Percentiles rank a stretch among this genome's conserved stretches.
phyloP scores from a whole-genome alignment of 768 basidiomycete species.

The Mycena galopus region DNA sequence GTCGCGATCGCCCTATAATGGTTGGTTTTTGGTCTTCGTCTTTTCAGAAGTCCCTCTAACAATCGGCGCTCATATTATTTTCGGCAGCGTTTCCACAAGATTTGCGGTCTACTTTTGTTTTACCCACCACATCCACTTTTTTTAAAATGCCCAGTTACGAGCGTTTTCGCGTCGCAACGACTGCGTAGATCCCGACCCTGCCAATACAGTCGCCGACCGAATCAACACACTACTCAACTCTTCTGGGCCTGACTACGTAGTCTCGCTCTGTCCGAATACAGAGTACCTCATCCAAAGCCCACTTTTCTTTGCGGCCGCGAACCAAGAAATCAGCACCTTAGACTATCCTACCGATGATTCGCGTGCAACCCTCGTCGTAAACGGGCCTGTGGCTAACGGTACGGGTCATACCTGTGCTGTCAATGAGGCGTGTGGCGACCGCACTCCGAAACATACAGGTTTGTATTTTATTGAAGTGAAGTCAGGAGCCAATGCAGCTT shows the following conservation, averaged over 20 bases:
- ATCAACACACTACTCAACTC: conserved; percentile 75
- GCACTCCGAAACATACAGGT: conserved; percentile 83
- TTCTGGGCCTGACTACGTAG: conserved; percentile 75
- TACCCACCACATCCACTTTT: not conserved
- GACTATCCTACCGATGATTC: conserved; percentile 79
- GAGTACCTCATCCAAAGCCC: conserved; percentile 76
- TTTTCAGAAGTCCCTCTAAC: not conserved
- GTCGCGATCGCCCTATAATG: not conserved
- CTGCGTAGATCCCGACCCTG: conserved; percentile 64
- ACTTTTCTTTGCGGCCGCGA: conserved; percentile 71
- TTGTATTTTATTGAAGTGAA: not conserved
- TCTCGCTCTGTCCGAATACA: conserved; percentile 74
- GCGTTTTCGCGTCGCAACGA: conserved; percentile 12
- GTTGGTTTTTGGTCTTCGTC: not conserved
- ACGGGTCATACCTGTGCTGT: conserved; percentile 81
- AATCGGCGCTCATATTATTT: not conserved
- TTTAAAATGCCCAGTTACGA: conserved; percentile 5
- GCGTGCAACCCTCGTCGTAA: conserved; percentile 78
- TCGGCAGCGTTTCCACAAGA: not conserved
- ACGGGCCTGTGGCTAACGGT: conserved; percentile 72
- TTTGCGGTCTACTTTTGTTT: not conserved
- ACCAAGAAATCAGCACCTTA: conserved; percentile 86
- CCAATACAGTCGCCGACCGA: conserved; percentile 74
- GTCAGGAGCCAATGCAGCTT: conserved; percentile 59
- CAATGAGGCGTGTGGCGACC: conserved; percentile 71